phyloP scores from a whole-genome alignment of 257 asterid genomes.

The Solanum chilense region DNA sequence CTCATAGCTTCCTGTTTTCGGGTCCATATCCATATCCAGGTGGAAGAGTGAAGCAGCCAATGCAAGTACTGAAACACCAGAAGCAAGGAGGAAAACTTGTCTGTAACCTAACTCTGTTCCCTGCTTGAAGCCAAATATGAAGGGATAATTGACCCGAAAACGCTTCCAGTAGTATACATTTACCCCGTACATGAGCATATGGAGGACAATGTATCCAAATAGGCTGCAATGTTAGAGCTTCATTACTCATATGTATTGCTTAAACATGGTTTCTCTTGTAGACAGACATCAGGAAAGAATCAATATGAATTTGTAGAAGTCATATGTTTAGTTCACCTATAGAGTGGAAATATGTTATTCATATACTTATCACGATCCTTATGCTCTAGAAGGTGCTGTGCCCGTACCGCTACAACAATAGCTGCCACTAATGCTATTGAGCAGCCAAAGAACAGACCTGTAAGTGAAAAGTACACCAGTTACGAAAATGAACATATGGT shows the following conservation, averaged over 20 bases:
- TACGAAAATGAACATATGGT: background rate
- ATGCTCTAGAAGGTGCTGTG: constrained; percentile 33
- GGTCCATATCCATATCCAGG: constrained; percentile 77
- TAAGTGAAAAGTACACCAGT: background rate
- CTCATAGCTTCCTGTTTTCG: constrained; percentile 18
- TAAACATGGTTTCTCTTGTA: background rate
- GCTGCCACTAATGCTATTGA: constrained; percentile 52
- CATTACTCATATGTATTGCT: background rate
- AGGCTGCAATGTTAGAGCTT: constrained; percentile 30
- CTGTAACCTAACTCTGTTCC: constrained; percentile 69
- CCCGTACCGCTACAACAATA: constrained; percentile 32
- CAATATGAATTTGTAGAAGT: background rate
- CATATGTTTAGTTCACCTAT: constrained; percentile 32
- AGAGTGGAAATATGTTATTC: constrained; percentile 71
- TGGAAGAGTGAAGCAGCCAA: constrained; percentile 57
- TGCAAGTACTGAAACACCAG: constrained; percentile 59
- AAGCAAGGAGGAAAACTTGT: constrained; percentile 68
- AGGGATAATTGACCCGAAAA: constrained; percentile 60
- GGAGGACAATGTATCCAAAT: constrained; percentile 57
- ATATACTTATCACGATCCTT: constrained; percentile 38
- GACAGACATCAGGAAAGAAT: background rate
- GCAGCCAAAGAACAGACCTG: constrained; percentile 77
- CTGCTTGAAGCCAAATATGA: constrained; percentile 61
- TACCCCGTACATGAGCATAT: constrained; percentile 55
- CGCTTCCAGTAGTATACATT: constrained; percentile 69